phyloP scores from a whole-genome alignment of 129 eudicot genomes.

The Pseudognaphalium luteoalbum region DNA sequence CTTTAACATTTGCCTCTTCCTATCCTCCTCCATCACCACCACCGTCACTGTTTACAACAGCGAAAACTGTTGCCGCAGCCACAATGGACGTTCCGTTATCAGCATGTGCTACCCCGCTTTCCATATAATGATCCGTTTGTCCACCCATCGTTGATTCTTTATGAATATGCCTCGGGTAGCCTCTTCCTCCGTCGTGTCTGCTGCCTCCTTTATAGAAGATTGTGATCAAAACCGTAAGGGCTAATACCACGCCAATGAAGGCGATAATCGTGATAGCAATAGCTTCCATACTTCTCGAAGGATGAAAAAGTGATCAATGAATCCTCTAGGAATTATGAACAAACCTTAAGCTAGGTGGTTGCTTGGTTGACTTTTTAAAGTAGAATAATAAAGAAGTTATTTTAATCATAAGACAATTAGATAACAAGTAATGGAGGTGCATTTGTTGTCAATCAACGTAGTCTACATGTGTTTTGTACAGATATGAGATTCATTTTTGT shows the following conservation, averaged over 20 bases:
- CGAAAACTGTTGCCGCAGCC: not conserved
- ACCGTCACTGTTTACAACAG: not conserved
- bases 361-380: constrained; percentile 20
- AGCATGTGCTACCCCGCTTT: not conserved
- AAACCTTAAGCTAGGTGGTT: constrained; percentile 1
- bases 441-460: constrained; percentile 23
- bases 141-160: not conserved
- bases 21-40: constrained; percentile 12
- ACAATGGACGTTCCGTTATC: not conserved
- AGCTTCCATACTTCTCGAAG: constrained; percentile 21
- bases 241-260: constrained; percentile 4
- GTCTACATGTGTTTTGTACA: constrained; percentile 13
- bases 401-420: constrained; percentile 14
- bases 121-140: not conserved
- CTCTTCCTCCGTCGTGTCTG: not conserved
- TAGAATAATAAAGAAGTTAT: not conserved
- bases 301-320: not conserved
- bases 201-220: constrained; percentile 3
- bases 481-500: not conserved
- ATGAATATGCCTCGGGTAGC: not conserved
- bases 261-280: constrained; percentile 18
- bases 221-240: constrained; percentile 15
- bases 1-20: constrained; percentile 4
- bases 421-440: constrained; percentile 21
- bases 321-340: constrained; percentile 1